These are phyloP conservation scores for Inonotus hispidus DNA, from an alignment of 1,284 basidiomycete species.

Conservation along the genomic window DNA sequence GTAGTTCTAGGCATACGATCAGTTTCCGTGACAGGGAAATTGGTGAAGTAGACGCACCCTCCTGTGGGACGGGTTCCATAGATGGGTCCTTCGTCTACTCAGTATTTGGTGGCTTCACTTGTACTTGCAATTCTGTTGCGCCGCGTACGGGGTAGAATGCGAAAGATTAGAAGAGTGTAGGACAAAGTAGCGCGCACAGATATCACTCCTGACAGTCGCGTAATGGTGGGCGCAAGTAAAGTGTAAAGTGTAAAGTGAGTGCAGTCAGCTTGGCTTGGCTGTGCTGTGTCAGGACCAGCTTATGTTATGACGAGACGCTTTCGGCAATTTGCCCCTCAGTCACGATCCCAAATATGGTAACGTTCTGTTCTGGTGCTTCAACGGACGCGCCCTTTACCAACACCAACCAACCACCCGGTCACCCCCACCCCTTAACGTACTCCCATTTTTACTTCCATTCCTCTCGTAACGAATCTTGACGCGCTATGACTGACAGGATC, in stretches of 20 bases:
- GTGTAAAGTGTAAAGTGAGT: background rate
- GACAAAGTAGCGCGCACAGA: background rate
- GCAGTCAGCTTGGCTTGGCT: background rate
- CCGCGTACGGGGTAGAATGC: too few relatives aligned
- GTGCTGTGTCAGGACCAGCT: too few relatives aligned
- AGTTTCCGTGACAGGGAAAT: slow-evolving; percentile 20
- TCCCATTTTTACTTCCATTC: background rate
- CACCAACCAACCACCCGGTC: too few relatives aligned
- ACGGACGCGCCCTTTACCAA: slow-evolving; percentile 15
- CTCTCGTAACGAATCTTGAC: background rate
- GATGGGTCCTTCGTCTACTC: slow-evolving; percentile 31
- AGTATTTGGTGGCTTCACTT: background rate
- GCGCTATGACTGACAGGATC: slow-evolving; percentile 51
- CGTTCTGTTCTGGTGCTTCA: background rate
- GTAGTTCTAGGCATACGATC: slow-evolving; percentile 57
- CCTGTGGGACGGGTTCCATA: slow-evolving; percentile 65
- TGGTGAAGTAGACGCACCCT: slow-evolving; percentile 44
- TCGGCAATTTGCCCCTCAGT: background rate
- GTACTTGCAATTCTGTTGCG: background rate
- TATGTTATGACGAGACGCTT: background rate
- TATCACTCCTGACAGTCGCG: background rate
- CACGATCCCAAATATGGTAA: background rate
- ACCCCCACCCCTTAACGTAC: background rate
- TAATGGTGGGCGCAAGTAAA: background rate
- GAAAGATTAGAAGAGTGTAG: too few relatives aligned